These are phyloP conservation scores for Pascua guehoae DNA, from an alignment of 1,284 basidiomycete genomes.

Conservation along the genomic window DNA sequence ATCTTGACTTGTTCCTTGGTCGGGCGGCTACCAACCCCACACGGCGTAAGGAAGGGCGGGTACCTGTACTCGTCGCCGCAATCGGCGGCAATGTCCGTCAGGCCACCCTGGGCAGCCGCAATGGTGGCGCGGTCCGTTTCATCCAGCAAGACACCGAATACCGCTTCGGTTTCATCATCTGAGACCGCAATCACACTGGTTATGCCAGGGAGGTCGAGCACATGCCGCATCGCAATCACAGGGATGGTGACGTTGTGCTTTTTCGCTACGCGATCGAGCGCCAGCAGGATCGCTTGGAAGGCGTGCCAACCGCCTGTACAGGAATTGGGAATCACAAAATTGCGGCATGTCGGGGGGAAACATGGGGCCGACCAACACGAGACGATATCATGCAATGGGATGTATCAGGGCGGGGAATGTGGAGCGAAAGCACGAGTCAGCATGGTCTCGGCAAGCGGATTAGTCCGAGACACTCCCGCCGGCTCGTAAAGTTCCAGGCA, in stretches of 20 bases:
- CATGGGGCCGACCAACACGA: no score
- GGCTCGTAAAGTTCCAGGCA: no score
- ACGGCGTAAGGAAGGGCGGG: constrained; percentile 8
- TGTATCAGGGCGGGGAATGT: no score
- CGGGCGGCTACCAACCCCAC: neutral
- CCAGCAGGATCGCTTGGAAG: constrained; percentile 14
- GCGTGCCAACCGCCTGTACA: constrained; percentile 16
- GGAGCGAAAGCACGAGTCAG: no score
- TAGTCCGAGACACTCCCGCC: no score
- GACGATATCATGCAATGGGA: no score
- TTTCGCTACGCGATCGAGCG: constrained; percentile 11
- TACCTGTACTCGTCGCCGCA: constrained; percentile 14
- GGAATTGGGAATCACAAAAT: no score
- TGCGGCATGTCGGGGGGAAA: no score
- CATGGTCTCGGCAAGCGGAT: no score
- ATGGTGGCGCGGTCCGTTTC: constrained; percentile 2
- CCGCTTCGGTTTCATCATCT: neutral
- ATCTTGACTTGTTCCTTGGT: neutral
- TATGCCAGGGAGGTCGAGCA: constrained; percentile 16
- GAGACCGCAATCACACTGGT: constrained; percentile 18
- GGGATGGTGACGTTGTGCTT: constrained; percentile 17
- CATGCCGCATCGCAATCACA: constrained; percentile 14
- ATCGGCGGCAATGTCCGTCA: neutral
- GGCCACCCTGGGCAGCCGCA: neutral
- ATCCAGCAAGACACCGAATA: constrained; percentile 4